Conservation (phyloP, 352 stramenopile genomes). For the Pythium sukuiense region DNA sequence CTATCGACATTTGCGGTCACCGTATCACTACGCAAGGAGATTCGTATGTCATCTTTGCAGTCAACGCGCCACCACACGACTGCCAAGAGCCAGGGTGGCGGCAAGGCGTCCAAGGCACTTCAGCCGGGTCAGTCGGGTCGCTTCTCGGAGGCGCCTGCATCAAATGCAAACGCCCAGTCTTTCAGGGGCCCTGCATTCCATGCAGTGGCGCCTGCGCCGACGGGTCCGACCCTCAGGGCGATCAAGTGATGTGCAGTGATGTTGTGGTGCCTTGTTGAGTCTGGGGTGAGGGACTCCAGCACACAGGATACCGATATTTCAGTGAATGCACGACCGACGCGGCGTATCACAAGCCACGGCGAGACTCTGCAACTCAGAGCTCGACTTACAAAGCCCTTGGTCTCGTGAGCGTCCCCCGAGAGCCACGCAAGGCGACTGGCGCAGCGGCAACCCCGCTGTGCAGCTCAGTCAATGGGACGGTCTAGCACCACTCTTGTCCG, state of each 20-base stretch:
- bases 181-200: conserved; percentile 13
- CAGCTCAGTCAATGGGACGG: too few relatives aligned
- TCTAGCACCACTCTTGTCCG: too few relatives aligned
- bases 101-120: conserved; percentile 14
- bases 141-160: conserved; percentile 4
- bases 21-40: conserved; percentile 26
- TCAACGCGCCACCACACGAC: conserved; percentile 4
- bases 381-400: too few relatives aligned
- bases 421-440: too few relatives aligned
- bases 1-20: conserved; percentile 35
- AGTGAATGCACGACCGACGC: too few relatives aligned
- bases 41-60: conserved; percentile 5
- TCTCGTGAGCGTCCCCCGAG: too few relatives aligned
- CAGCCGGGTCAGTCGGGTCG: conserved; percentile 9
- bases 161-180: background rate
- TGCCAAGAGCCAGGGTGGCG: conserved; percentile 10
- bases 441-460: too few relatives aligned
- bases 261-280: too few relatives aligned
- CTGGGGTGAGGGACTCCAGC: too few relatives aligned
- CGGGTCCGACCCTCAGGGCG: background rate
- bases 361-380: too few relatives aligned
- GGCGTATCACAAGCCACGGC: too few relatives aligned
- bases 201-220: conserved; percentile 10
- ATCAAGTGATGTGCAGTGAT: background rate
- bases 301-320: too few relatives aligned